Base-by-base conservation (phyloP, 352 stramenopile genomes). In the Aphanomyces invadans region DNA sequence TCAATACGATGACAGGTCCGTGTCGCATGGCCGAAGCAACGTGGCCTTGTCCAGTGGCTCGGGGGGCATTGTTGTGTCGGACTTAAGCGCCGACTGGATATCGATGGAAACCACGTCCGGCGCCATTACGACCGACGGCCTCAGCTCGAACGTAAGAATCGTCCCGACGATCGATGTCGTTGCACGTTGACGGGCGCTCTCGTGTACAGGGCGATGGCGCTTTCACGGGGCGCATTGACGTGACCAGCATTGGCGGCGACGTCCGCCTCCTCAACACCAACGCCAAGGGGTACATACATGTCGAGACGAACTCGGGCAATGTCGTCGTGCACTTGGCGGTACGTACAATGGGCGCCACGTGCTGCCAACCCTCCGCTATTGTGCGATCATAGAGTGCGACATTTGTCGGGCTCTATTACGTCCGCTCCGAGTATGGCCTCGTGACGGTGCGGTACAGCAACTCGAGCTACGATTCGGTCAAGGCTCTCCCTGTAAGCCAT, bases 151-250 rank as follows among this genome's bases (percentile, higher is more conserved):
- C 65, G 79, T 87, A 68, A 33, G 63, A 1, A n/a, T 28, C 25
- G 19, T 4, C 12, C 46, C 5, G 3, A 62, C 12, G 3, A 15
- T 31, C 3, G 39, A 29, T 23, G 7, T 42, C 15, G 36, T 7
- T 42, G 62, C 0, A 67, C 46, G 25, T 51, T 4, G n/a, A n/a
- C n/a, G n/a, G n/a, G n/a, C n/a, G n/a, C n/a, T n/a, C n/a, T n/a
- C 17, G 51, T 21, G 1, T 61, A 19, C 42, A 88, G 76, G 77
- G 77, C 28, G 86, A 79, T 48, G 79, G 72, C 21, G 76, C 78
- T n/a, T 89, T 91, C 70, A 77, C 80, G 72, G 83, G 83, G 10
- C 78, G 81, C 25, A 69, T 91, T 25, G 79, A 89, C 62, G 78
- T 84, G 33, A 77, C 73, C 12, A 83, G 74, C 5, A 61, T 89